Conservation (phyloP, 345 rosid genomes). For the Lepidium sativum region DNA sequence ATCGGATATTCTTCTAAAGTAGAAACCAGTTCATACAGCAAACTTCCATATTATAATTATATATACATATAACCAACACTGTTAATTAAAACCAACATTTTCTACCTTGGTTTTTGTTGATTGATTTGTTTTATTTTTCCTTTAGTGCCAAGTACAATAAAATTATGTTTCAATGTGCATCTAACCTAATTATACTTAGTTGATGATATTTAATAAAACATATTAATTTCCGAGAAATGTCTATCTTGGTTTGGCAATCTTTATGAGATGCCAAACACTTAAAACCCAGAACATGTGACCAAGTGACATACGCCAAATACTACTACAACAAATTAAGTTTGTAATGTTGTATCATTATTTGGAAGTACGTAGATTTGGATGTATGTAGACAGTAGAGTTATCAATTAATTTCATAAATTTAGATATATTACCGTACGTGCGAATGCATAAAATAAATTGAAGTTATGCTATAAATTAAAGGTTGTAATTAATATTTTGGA, state of each 20-base stretch:
- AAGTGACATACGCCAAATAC: background rate
- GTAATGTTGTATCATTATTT: no score
- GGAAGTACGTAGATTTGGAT: background rate
- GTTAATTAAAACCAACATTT: background rate
- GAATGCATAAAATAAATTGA: no score
- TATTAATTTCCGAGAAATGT: background rate
- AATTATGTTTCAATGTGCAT: background rate
- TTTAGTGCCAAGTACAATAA: background rate
- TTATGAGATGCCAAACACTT: background rate
- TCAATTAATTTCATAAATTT: background rate
- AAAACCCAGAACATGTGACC: background rate
- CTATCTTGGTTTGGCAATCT: background rate
- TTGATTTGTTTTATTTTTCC: background rate
- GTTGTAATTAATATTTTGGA: no score
- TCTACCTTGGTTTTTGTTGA: background rate
- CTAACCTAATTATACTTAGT: background rate
- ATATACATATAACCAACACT: no score
- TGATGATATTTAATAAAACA: background rate
- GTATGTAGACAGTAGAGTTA: background rate
- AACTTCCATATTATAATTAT: background rate
- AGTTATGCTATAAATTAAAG: no score
- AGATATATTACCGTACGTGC: no score
- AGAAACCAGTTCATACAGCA: background rate
- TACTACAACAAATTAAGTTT: no score
- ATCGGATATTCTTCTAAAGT: no score